Base-by-base conservation (phyloP, 306 rosid genomes). In the Purshia tridentata region DNA sequence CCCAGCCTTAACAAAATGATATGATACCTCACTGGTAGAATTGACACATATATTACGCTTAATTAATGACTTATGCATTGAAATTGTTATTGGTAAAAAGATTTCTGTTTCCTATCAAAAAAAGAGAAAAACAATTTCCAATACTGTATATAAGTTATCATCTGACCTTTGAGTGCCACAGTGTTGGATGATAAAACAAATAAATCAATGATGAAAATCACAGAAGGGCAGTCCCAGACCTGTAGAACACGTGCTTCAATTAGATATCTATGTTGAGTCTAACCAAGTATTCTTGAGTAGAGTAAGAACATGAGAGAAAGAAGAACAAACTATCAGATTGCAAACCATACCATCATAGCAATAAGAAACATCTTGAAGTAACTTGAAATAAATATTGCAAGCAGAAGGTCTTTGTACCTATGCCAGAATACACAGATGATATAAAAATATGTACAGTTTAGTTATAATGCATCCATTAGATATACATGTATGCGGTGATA, bases 181-280 rank as follows among this genome's bases (percentile, higher is more conserved):
- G 83, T 81, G 84, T 88, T 89, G 72, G 96, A 86, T 60, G 99
- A 91, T 76, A 89, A 81, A 78, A 91, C 89, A 84, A 89, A 91
- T 61, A 88, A 70, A 72, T 94, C 97, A 75, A 81, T 81, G 65
- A 94, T 88, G 85, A 84, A 82, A 78, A 86, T 84, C 85, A 85
- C 87, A 19, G 91, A 83, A 60, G 99, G 96, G 77, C 86, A 94
- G 77, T 91, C 96, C 99, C 99, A 91, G 19, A 89, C 91, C 99
- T 94, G 81, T 73, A 79, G 67, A 67, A 82, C 42, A 48, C 69
- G 52, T 13, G 50, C 56, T 49, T 57, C 20, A 62, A 67, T 86
- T 68, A 81, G 72, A 76, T 53, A 60, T 69, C 41, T n/a, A 57
- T 35, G 0, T 51, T 19, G 51, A 58, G 9, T 60, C 61, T 20